Evolutionary conservation across 2,329 filamentous ascomycete species (phyloP), one percentile per base, ranked within the genome.

Genomic region (Eurotiales sp.): DNA sequence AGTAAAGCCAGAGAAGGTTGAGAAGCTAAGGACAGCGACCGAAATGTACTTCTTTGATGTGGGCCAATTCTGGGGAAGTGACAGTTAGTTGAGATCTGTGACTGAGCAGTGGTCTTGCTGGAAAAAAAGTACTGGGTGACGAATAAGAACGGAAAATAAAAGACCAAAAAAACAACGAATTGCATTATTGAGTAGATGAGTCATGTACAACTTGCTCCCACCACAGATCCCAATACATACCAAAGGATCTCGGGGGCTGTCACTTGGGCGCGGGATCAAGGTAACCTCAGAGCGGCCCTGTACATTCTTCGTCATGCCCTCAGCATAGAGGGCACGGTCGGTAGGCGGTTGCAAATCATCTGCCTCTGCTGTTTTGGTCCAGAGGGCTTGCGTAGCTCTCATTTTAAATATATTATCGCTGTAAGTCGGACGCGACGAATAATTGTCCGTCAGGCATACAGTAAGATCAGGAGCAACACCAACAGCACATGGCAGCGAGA

Each of bases 1-100:
- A 44, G 41, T 44, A 8, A 44, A 32, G 15, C 41, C 25, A 44
- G 25, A 12, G 25, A 30, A 44, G 41, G 41, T 32, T 17, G 41
- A 44, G 25, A 44, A 44, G 12, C 41, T 44, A 2, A 44, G 17
- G 10, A 44, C 25, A 15, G 41, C 15, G 10, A 30, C n/a, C 17
- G 25, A 44, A 15, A 21, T 44, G 25, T 44, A 44, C 10, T 44
- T 44, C 41, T 30, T 44, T 19, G n/a, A 30, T 6, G 25, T 44
- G 8, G 27, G 17, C 41, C 41, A 32, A 30, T 44, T 44, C 41
- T 44, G 22, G 3, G 5, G 2, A 30, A 12, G 14, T 14, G 19
- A 27, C 27, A 21, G 15, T 36, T 36, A 44, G 41, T 17, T n/a
- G n/a, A n/a, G 15, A 44, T 43, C 10, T 14, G 40, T 41, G n/a